Conservation (phyloP, 345 rosid genomes). For the Hibiscus tridactylites region DNA sequence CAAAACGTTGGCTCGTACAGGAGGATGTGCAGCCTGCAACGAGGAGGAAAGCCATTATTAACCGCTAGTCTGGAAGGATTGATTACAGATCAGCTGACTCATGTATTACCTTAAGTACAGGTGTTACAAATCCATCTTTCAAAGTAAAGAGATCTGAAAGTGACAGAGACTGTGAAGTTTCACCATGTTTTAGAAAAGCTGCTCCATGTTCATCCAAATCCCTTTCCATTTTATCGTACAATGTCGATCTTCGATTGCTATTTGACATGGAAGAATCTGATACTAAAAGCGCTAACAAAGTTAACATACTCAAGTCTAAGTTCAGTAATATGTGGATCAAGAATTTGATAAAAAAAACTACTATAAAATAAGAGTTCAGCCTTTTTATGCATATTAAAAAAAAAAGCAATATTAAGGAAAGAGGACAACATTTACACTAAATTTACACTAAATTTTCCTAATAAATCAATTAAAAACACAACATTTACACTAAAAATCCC, state of each 20-base stretch:
- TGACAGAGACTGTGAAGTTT: slow-evolving; percentile 81
- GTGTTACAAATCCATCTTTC: slow-evolving; percentile 53
- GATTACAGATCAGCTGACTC: background rate
- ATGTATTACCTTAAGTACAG: slow-evolving; percentile 55
- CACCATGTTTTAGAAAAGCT: slow-evolving; percentile 64
- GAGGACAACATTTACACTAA: no score
- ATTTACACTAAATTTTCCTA: background rate
- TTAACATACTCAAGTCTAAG: background rate
- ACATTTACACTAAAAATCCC: background rate
- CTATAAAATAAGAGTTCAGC: background rate
- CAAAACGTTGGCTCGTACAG: slow-evolving; percentile 84
- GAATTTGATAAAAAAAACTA: background rate
- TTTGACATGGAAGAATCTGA: slow-evolving; percentile 37
- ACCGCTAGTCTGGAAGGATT: background rate
- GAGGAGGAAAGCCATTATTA: slow-evolving; percentile 9
- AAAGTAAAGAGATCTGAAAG: slow-evolving; percentile 72
- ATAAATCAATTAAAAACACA: background rate
- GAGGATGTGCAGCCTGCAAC: slow-evolving; percentile 68
- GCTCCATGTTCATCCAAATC: slow-evolving; percentile 74
- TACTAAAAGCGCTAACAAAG: slow-evolving; percentile 2
- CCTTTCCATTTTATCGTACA: slow-evolving; percentile 75
- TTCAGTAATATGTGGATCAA: background rate
- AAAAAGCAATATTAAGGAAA: background rate
- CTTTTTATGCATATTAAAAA: background rate
- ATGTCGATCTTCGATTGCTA: slow-evolving; percentile 39